Evolutionary conservation across 306 rosid species (phyloP).

Genomic region (Carpinus fangiana): DNA sequence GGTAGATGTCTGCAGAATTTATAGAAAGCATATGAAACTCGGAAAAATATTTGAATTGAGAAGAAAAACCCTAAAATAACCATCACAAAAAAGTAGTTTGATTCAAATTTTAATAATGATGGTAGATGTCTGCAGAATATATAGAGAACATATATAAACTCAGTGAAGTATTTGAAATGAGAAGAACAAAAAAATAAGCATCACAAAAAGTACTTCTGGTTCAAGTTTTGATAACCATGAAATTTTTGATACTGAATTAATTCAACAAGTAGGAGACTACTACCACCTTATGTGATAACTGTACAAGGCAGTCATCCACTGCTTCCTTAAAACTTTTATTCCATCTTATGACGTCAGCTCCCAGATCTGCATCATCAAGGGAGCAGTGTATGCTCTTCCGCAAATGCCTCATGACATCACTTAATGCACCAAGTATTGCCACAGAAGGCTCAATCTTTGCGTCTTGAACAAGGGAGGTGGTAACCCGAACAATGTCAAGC

Average conservation of each 20-base stretch:
- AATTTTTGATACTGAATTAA: slow-evolving; percentile 13
- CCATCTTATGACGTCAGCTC: slow-evolving; percentile 53
- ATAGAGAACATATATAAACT: not conserved
- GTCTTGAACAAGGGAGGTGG: slow-evolving; percentile 69
- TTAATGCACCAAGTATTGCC: slow-evolving; percentile 62
- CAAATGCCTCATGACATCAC: slow-evolving; percentile 89
- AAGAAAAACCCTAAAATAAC: slow-evolving; percentile 15
- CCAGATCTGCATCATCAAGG: slow-evolving; percentile 58
- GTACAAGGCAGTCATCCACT: slow-evolving; percentile 86
- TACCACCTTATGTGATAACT: slow-evolving; percentile 72
- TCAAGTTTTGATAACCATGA: slow-evolving; percentile 13
- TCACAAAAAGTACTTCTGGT: slow-evolving; percentile 15
- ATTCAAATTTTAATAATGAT: slow-evolving; percentile 20
- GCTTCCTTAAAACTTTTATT: slow-evolving; percentile 67
- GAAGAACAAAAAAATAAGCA: slow-evolving; percentile 13
- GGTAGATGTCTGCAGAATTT: not conserved
- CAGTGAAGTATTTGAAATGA: slow-evolving; percentile 9
- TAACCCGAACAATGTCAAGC: slow-evolving; percentile 76
- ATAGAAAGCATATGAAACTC: not conserved
- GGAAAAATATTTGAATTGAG: slow-evolving; percentile 6
- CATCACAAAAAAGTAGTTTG: slow-evolving; percentile 9
- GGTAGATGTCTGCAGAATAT: not conserved
- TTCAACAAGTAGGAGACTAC: slow-evolving; percentile 17
- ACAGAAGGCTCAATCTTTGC: slow-evolving; percentile 76
- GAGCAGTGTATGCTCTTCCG: slow-evolving; percentile 76